Evolutionary conservation across 2,329 filamentous ascomycete genomes (phyloP), one percentile per base, ranked within the genome.

Genomic region (Pseudogymnoascus sp.): DNA sequence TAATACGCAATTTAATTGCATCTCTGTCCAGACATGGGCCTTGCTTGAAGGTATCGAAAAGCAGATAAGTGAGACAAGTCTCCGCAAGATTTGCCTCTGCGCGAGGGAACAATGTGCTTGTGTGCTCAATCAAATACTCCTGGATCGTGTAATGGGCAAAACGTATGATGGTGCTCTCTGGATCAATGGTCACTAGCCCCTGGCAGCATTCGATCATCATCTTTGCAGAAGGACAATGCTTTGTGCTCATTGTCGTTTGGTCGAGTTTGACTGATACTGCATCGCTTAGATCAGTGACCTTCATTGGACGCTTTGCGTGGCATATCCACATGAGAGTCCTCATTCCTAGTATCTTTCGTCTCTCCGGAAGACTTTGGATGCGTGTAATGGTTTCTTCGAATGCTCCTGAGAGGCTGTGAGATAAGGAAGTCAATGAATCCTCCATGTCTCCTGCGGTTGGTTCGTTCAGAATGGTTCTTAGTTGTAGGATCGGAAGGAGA

Each of bases 401-500:
- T 6, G 67, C 70, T 16, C 66, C 67, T 6, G 66, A 64, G 33
- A 72, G 54, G 47, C 60, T 64, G n/a, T 63, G 62, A 4, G 71
- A 68, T 14, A 70, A 47, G 54, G 65, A 59, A 3, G 63, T 54
- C 20, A 73, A 64, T 16, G 67, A 65, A 61, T 67, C 63, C 41
- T 66, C 65, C 61, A 72, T 68, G 38, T 72, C 70, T 14, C 67
- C 68, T 60, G 65, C 65, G 8, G 71, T 71, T 14, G 69, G 65
- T 62, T 70, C 67, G 35, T 69, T 66, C 6, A 71, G 59, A 33
- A 73, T 66, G 2, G 65, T 65, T 39, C 64, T 64, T 57, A 72
- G 66, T 54, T 72, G 71, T n/a, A 73, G 65, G 3, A 69, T 69
- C 4, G 71, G 68, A 6, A 73, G 65, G 14, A 73, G 62, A 59